Base-by-base conservation (phyloP, 108 stramenopile genomes). In the Nannochloropsis oceanica region DNA sequence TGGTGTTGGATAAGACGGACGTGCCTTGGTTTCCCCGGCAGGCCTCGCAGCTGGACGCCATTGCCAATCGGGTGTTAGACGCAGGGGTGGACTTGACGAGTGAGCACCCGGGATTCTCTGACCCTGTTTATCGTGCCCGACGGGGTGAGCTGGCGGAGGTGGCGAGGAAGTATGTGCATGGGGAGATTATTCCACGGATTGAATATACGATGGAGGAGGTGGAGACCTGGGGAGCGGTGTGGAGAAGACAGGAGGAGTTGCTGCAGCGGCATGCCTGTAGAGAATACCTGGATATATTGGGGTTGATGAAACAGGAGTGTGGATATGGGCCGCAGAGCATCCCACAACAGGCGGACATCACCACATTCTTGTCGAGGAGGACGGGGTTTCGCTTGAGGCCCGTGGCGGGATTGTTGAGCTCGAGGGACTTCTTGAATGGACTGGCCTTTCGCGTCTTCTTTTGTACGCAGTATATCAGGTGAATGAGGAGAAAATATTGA, bases 401-500 rank as follows among this genome's bases (percentile, higher is more conserved):
- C 8, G 96, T 98, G 27, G 94, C 95, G 13, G 97, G 97, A n/a
- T 91, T 98, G 42, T 91, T 98, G 73, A 94, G 93, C n/a, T 94
- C 94, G 12, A 92, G 97, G 12, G 97, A 98, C 89, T 98, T 98
- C 84, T 89, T 98, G 50, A 97, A 96, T 89, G 97, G 94, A 42
- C 91, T 98, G 43, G 97, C 97, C 8, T 97, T 97, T 90, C 92
- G 96, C 12, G 93, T 93, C 73, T 98, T 98, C 90, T 98, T 96
- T 87, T 95, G 92, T 86, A 98, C 97, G 8, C 96, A 93, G 86
- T 98, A 98, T 91, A 98, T 98, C 86, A 93, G 96, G 84, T 87
- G 73, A 7, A 80, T 34, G 81, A 81, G n/a, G 9, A 73, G 22
- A 73, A 9, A 10, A 73, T n/a, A 10, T 73, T n/a, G n/a, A 73